phyloP scores from a whole-genome alignment of 305 asterid species.

The Fraxinus sp. region DNA sequence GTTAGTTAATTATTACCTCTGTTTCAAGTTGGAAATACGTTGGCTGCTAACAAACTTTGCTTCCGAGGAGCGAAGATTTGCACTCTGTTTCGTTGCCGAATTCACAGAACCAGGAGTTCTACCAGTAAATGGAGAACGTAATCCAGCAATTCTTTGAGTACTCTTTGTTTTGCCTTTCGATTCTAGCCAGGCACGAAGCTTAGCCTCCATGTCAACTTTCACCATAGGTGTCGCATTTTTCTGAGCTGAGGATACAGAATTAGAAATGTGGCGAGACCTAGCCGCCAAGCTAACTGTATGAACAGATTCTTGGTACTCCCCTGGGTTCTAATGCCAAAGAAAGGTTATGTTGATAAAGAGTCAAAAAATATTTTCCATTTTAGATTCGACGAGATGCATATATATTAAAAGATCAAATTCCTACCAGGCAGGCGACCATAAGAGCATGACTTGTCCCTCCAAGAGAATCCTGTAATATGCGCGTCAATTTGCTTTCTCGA shows the following conservation, averaged over 20 bases:
- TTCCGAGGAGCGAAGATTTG: slow-evolving; percentile 36
- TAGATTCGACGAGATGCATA: not conserved
- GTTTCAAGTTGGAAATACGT: slow-evolving; percentile 27
- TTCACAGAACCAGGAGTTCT: slow-evolving; percentile 56
- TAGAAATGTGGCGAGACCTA: slow-evolving; percentile 74
- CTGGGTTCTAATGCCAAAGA: slow-evolving; percentile 65
- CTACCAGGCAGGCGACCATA: slow-evolving; percentile 89
- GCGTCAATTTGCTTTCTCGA: slow-evolving; percentile 88
- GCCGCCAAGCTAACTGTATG: slow-evolving; percentile 90
- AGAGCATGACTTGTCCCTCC: slow-evolving; percentile 85
- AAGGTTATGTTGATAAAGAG: slow-evolving; percentile 16
- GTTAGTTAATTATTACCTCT: slow-evolving; percentile 35
- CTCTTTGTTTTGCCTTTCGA: slow-evolving; percentile 74
- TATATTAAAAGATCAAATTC: slow-evolving; percentile 1
- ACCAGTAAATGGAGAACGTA: slow-evolving; percentile 46
- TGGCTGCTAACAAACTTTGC: slow-evolving; percentile 35
- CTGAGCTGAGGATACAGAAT: slow-evolving; percentile 45
- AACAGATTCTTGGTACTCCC: slow-evolving; percentile 86
- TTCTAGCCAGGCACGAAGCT: slow-evolving; percentile 80
- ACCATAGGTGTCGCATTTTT: slow-evolving; percentile 46
- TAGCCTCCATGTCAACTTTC: slow-evolving; percentile 80
- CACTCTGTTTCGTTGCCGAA: slow-evolving; percentile 35
- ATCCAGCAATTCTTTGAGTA: slow-evolving; percentile 43
- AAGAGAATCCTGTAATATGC: slow-evolving; percentile 90
- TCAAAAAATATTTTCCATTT: not conserved